Percentiles rank a stretch among this genome's conserved stretches.
phyloP scores from a whole-genome alignment of 208 protist species.

The Angomonas desouzai region DNA sequence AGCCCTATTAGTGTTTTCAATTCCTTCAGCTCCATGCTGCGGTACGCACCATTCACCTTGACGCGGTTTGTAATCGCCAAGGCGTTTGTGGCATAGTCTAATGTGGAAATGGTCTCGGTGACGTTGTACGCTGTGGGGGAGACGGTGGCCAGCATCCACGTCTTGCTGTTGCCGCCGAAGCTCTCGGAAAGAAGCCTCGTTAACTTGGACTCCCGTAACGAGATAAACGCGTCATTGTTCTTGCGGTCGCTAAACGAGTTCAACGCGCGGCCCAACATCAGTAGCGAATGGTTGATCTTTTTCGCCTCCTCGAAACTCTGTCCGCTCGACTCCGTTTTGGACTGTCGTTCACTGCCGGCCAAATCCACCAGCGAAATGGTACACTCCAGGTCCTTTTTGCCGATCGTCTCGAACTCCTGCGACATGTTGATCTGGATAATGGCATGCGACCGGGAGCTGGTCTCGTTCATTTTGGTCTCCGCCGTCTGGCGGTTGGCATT shows the following conservation, averaged over 20 bases:
- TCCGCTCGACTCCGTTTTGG: constrained; percentile 74
- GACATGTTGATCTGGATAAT: constrained; percentile 77
- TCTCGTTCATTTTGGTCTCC: constrained; percentile 84
- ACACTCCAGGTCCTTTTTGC: constrained; percentile 46
- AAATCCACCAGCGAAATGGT: constrained; percentile 79
- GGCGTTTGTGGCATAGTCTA: constrained; percentile 81
- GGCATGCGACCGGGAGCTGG: constrained; percentile 88
- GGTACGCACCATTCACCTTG: constrained; percentile 52
- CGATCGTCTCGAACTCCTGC: constrained; percentile 53
- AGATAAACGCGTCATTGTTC: constrained; percentile 55
- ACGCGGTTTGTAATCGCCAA: constrained; percentile 80
- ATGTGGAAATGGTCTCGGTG: constrained; percentile 72
- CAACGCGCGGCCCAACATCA: constrained; percentile 83
- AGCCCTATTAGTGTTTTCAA: constrained; percentile 45
- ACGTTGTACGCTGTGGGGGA: constrained; percentile 73
- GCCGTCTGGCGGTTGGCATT: constrained; percentile 69
- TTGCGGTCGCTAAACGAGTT: constrained; percentile 81
- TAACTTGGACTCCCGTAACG: constrained; percentile 86
- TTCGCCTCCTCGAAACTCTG: constrained; percentile 84
- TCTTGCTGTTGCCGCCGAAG: constrained; percentile 91
- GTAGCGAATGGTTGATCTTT: constrained; percentile 86
- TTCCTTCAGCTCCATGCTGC: constrained; percentile 65
- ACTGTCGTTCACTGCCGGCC: constrained; percentile 80
- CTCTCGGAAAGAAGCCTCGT: constrained; percentile 87
- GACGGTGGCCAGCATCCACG: constrained; percentile 91